Evolutionary conservation across 2,329 filamentous ascomycete species (phyloP).

Genomic region (Phaeosphaeria sp.): DNA sequence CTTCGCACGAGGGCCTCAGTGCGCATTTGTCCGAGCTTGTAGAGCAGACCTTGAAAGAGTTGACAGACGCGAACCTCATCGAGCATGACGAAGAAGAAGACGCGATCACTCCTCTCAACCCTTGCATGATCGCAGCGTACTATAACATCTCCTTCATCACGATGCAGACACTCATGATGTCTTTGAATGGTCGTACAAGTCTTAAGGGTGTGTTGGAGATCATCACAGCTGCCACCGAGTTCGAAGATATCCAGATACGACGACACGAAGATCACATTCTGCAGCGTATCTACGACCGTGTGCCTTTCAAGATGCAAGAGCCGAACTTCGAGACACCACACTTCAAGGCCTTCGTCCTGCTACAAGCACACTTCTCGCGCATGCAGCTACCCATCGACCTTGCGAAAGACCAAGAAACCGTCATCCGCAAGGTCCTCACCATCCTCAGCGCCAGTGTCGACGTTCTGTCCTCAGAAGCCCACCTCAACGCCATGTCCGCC

Average conservation of each 20-base stretch:
- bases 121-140: conserved; percentile 97
- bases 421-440: conserved; percentile 83
- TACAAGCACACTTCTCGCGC: conserved; percentile 96
- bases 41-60: conserved; percentile 87
- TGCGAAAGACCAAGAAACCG: conserved; percentile 91
- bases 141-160: conserved; percentile 99
- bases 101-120: conserved; percentile 85
- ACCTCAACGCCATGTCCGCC: conserved; percentile 95
- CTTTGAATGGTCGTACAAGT: conserved; percentile 86
- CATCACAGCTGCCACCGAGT: conserved; percentile 94
- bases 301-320: conserved; percentile 94
- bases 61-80: conserved; percentile 92
- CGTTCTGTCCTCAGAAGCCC: conserved; percentile 92
- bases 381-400: conserved; percentile 97
- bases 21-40: conserved; percentile 93
- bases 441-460: conserved; percentile 92
- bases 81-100: conserved; percentile 91
- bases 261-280: conserved; percentile 89
- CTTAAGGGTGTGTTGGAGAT: conserved; percentile 98
- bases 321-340: conserved; percentile 89
- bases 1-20: conserved; percentile 91
- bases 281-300: conserved; percentile 89
- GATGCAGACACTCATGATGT: conserved; percentile 97
- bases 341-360: conserved; percentile 96
- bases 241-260: conserved; percentile 92